Conservation (phyloP, 768 basidiomycete genomes). For the Russula olivacea region DNA sequence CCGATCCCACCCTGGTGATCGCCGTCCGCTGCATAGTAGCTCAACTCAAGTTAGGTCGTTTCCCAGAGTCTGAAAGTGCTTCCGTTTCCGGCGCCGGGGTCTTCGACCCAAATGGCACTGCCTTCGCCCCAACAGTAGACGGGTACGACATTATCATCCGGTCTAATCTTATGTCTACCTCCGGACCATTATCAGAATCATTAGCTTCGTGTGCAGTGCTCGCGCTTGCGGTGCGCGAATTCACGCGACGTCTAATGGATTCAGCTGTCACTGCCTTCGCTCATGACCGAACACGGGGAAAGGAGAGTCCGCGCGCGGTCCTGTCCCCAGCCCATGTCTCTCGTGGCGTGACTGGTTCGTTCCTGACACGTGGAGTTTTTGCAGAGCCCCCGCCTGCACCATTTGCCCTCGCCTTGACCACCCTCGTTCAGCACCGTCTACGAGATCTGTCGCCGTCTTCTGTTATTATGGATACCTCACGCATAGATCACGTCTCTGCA, state of each 20-base stretch:
- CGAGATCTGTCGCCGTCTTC: neutral
- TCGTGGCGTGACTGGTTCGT: constrained; percentile 7
- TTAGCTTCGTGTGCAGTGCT: constrained; percentile 17
- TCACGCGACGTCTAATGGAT: constrained; percentile 12
- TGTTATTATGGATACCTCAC: constrained; percentile 10
- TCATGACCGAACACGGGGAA: neutral
- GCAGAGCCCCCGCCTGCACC: neutral
- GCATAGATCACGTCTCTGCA: neutral
- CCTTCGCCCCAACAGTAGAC: neutral
- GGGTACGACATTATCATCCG: neutral
- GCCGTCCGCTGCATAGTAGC: constrained; percentile 25
- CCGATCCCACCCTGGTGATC: constrained; percentile 28
- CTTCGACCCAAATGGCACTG: constrained; percentile 3
- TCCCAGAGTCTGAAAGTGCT: neutral
- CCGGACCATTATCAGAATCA: neutral
- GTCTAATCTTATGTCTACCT: neutral
- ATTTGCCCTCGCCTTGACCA: constrained; percentile 7
- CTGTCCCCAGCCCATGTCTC: constrained; percentile 19
- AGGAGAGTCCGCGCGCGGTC: neutral
- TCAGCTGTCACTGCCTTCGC: constrained; percentile 10
- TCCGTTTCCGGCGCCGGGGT: constrained; percentile 5
- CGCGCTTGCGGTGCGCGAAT: constrained; percentile 16
- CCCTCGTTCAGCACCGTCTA: neutral
- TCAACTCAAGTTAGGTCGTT: constrained; percentile 10
- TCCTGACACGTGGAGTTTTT: constrained; percentile 10